These are phyloP conservation scores for Castanea sativa DNA, from an alignment of 306 rosid genomes.

Conservation along the genomic window DNA sequence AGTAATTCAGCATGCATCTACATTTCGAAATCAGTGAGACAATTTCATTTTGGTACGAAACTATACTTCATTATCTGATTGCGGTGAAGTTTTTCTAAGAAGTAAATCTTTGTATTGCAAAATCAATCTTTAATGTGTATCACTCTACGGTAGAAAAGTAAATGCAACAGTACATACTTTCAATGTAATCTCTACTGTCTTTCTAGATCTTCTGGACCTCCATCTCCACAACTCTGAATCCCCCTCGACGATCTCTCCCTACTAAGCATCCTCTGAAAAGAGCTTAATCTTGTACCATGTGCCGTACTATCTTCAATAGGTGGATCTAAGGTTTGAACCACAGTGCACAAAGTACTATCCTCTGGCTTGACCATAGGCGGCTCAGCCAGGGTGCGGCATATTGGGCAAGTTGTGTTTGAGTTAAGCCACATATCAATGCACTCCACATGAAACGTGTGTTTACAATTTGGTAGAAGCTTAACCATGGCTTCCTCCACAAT, in stretches of 20 bases:
- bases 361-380: conserved; percentile 25
- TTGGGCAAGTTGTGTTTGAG: conserved; percentile 50
- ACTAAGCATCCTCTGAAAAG: conserved; percentile 25
- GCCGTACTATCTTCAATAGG: conserved; percentile 16
- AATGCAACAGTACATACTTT: no score
- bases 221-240: not conserved
- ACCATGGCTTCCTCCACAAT: conserved; percentile 33
- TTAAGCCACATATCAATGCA: conserved; percentile 55
- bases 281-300: conserved; percentile 27
- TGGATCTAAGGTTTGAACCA: conserved; percentile 32
- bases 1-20: no score
- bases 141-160: no score
- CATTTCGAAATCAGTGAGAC: no score
- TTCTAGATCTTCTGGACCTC: conserved; percentile 10
- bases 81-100: no score
- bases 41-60: no score
- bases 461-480: conserved; percentile 49
- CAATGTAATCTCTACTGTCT: not conserved
- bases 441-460: conserved; percentile 51
- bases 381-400: conserved; percentile 41
- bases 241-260: conserved; percentile 29
- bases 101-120: no score
- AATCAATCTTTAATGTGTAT: no score
- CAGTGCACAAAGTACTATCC: not conserved
- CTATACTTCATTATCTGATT: no score